Evolutionary conservation across 306 rosid genomes (phyloP), one percentile per base, ranked within the genome.

Genomic region (Lupinus albus): DNA sequence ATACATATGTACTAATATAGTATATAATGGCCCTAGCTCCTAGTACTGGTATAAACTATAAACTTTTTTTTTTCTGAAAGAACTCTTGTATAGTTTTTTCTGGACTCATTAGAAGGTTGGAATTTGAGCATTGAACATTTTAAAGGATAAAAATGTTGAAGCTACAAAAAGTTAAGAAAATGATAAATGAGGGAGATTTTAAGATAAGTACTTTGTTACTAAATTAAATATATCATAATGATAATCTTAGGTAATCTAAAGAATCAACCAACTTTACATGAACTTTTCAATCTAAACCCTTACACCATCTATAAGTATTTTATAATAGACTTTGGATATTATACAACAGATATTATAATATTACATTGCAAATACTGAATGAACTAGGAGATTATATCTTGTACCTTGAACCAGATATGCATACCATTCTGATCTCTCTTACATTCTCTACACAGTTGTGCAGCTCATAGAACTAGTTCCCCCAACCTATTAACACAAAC

Each of bases 191-290:
- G 52, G 11, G 41, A 57, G 21, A 25, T 25, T 25, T 25, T 25
- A 25, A 25, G 4, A 25, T 25, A 4, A 25, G 30, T 41, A 71
- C 58, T 51, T 58, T 46, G 10, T 49, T 14, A 44, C 79, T 67
- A 60, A 66, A 49, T 54, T 61, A 61, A 57, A 60, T 38, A 74
- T 45, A 63, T 49, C 35, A 71, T 77, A 75, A 70, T 79, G 73
- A 67, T 72, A 79, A 76, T 82, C 67, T 73, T 59, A 49, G 57
- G 65, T 58, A 58, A 55, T 75, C 83, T 78, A 80, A 83, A 67
- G 76, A 79, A 80, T 80, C 80, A 78, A 85, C 74, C 83, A 52
- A 67, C 79, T 81, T 82, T 84, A 84, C 84, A 76, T 11, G 61
- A 71, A 59, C 75, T 55, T 75, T 59, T 38, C 42, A 64, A 70